Percentiles rank a stretch among this genome's conserved stretches.
Conservation (phyloP, 106 monocot species). For the Dioscorea alata region DNA sequence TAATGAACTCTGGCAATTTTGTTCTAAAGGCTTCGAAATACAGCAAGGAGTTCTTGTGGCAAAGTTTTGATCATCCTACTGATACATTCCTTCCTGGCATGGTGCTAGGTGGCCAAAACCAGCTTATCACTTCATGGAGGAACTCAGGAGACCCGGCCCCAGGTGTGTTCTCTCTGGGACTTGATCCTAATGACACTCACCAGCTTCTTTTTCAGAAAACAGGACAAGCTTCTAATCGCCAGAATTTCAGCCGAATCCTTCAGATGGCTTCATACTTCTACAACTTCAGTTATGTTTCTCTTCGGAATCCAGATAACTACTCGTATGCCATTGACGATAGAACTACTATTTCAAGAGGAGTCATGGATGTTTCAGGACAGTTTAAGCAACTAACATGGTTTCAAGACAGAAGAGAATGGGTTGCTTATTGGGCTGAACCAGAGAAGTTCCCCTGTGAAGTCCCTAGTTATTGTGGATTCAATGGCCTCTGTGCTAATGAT, state of each 20-base stretch:
- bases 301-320: too few species aligned
- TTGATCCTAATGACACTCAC: not conserved
- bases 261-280: too few species aligned
- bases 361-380: too few species aligned
- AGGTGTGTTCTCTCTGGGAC: not conserved
- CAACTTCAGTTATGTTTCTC: too few species aligned
- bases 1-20: slow-evolving; percentile 6
- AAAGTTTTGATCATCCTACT: slow-evolving; percentile 7
- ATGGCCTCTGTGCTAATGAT: not conserved
- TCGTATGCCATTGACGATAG: too few species aligned
- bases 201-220: not conserved
- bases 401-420: too few species aligned
- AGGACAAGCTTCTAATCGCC: too few species aligned
- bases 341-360: too few species aligned
- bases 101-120: not conserved
- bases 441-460: not conserved
- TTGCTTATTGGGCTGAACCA: too few species aligned
- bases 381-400: too few species aligned
- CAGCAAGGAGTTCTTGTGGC: not conserved
- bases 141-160: not conserved
- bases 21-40: not conserved
- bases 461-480: not conserved
- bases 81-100: not conserved
- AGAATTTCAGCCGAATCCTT: too few species aligned
- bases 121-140: not conserved